Evolutionary conservation across 2,329 filamentous ascomycete genomes (phyloP).

Genomic region (Lasiodiplodia hormozganensis): DNA sequence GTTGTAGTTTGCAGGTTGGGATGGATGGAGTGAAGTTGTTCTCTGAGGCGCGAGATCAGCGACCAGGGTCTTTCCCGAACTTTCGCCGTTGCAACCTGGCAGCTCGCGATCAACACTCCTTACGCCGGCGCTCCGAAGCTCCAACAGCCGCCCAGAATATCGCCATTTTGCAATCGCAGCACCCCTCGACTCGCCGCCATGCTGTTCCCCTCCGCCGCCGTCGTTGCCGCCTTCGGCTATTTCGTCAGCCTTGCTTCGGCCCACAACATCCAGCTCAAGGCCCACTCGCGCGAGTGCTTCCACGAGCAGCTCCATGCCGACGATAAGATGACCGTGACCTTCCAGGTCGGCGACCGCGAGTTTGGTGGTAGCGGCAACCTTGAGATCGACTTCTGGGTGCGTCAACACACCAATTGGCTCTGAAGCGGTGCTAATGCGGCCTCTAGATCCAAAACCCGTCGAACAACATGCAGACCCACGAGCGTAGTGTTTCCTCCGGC

Average conservation of each 20-base stretch:
- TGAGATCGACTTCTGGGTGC: slow-evolving; percentile 97
- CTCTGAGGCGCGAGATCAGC: slow-evolving; percentile 9
- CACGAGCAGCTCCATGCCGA: slow-evolving; percentile 91
- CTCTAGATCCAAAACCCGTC: slow-evolving; percentile 77
- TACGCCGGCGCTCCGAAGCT: slow-evolving; percentile 12
- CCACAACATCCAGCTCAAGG: slow-evolving; percentile 95
- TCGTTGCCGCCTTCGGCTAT: slow-evolving; percentile 58
- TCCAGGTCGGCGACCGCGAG: slow-evolving; percentile 96
- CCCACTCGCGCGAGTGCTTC: slow-evolving; percentile 97
- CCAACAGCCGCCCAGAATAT: slow-evolving; percentile 16
- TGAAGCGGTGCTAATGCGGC: not conserved
- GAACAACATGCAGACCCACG: slow-evolving; percentile 77
- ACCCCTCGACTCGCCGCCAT: slow-evolving; percentile 5
- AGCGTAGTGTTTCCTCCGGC: slow-evolving; percentile 83
- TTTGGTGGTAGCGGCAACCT: slow-evolving; percentile 94
- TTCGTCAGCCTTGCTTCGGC: slow-evolving; percentile 71
- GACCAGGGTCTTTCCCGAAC: slow-evolving; percentile 4
- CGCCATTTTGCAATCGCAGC: slow-evolving; percentile 5
- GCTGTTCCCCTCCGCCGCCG: slow-evolving; percentile 45
- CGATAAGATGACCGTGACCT: slow-evolving; percentile 98
- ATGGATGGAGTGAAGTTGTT: not conserved
- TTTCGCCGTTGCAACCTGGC: slow-evolving; percentile 26
- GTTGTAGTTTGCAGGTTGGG: not conserved
- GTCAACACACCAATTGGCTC: slow-evolving; percentile 38
- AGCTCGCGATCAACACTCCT: slow-evolving; percentile 28